phyloP scores from a whole-genome alignment of 2,329 filamentous ascomycete species.

The Cyphellophora attinorum region DNA sequence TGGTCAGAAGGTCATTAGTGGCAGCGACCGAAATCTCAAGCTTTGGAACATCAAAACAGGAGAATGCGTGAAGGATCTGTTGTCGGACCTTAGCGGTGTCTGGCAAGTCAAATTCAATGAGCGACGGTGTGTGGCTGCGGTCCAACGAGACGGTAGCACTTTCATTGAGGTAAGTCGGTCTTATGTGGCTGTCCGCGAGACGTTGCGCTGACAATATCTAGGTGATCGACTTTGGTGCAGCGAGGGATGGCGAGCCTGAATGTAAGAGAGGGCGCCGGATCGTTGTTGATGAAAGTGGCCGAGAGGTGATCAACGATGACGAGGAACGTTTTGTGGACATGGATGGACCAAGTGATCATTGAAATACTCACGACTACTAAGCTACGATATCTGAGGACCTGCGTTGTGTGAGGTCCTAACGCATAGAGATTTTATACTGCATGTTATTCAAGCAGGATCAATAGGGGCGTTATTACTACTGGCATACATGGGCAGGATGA shows the following conservation, averaged over 20 bases:
- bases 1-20: conserved; percentile 89
- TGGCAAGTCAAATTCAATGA: conserved; percentile 99
- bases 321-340: conserved; percentile 9
- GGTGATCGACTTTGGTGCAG: conserved; percentile 96
- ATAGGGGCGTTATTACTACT: background rate
- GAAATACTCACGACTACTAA: background rate
- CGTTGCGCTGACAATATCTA: conserved; percentile 29
- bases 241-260: conserved; percentile 72
- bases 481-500: background rate
- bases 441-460: background rate
- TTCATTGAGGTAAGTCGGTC: conserved; percentile 72
- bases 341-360: conserved; percentile 9
- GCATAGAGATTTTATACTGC: background rate
- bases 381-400: conserved; percentile 1
- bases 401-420: background rate
- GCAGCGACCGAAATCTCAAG: conserved; percentile 90
- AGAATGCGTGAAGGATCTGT: conserved; percentile 81
- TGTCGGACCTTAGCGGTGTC: conserved; percentile 90
- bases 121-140: conserved; percentile 86
- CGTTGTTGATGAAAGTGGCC: conserved; percentile 33
- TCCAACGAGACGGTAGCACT: conserved; percentile 83
- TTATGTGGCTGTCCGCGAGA: conserved; percentile 2
- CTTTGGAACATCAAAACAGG: conserved; percentile 97
- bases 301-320: conserved; percentile 23
- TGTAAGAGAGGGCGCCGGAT: conserved; percentile 73